Conservation (phyloP, 495 filamentous ascomycete species). For the Penicillium taxi region DNA sequence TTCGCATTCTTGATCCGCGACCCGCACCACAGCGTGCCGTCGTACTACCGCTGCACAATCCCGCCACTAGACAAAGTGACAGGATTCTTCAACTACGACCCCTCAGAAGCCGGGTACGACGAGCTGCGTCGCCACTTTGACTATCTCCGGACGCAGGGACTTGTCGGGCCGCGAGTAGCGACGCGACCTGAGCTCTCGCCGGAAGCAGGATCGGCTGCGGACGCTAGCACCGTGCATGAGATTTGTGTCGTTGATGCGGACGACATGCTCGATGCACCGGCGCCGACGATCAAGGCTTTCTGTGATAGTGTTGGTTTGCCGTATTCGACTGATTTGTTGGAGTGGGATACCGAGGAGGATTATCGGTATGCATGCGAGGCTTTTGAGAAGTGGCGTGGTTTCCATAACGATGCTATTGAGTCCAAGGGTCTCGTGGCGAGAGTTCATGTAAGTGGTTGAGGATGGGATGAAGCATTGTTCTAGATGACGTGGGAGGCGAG, state of each 20-base stretch:
- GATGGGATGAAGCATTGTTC: not conserved
- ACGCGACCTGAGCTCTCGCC: constrained; percentile 29
- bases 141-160: constrained; percentile 54
- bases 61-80: constrained; percentile 74
- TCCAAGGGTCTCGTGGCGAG: constrained; percentile 66
- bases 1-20: constrained; percentile 98
- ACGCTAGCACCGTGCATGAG: constrained; percentile 32
- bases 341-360: constrained; percentile 68
- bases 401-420: constrained; percentile 87
- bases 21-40: constrained; percentile 77
- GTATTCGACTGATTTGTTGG: constrained; percentile 65
- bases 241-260: constrained; percentile 94
- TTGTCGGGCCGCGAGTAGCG: constrained; percentile 56
- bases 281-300: constrained; percentile 62
- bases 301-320: constrained; percentile 70
- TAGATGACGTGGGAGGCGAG: not conserved
- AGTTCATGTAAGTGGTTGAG: constrained; percentile 53
- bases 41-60: constrained; percentile 91
- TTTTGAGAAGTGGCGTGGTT: constrained; percentile 96
- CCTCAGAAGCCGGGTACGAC: constrained; percentile 79
- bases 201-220: constrained; percentile 4
- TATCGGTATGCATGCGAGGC: constrained; percentile 53
- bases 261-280: constrained; percentile 79
- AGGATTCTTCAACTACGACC: constrained; percentile 79
- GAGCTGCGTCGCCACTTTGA: constrained; percentile 83